Evolutionary conservation across 106 monocot genomes (phyloP).

Genomic region (Vanilla planifolia): DNA sequence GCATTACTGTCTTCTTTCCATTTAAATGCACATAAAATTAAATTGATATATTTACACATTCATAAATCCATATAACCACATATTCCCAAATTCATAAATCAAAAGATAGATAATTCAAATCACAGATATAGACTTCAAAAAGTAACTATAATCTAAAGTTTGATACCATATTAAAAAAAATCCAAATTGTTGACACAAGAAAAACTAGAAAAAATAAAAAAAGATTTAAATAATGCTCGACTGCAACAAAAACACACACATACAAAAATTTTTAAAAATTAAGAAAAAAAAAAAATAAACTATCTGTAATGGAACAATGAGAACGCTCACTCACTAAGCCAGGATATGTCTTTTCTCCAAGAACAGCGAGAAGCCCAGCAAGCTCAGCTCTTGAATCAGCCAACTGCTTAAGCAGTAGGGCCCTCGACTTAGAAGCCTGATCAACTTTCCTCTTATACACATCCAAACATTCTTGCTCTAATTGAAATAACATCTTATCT

Average conservation of each 20-base stretch:
- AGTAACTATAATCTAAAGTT: too few relatives aligned
- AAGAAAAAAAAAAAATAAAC: too few relatives aligned
- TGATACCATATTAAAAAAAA: too few relatives aligned
- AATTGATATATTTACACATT: neutral
- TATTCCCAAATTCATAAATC: too few relatives aligned
- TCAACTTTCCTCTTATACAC: constrained; percentile 90
- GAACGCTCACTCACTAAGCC: constrained; percentile 32
- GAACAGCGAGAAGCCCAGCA: constrained; percentile 50
- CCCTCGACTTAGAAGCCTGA: constrained; percentile 69
- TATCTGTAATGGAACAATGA: too few relatives aligned
- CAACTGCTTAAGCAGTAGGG: constrained; percentile 49
- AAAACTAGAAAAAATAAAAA: too few relatives aligned
- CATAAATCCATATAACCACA: neutral
- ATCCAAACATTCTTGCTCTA: constrained; percentile 81
- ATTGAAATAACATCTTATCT: constrained; percentile 68
- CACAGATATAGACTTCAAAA: too few relatives aligned
- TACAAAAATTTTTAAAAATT: too few relatives aligned
- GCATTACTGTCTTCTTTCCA: neutral
- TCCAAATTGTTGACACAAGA: too few relatives aligned
- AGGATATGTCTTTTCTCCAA: constrained; percentile 52
- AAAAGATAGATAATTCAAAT: too few relatives aligned
- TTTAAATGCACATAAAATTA: neutral
- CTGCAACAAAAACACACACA: too few relatives aligned
- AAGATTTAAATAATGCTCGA: too few relatives aligned
- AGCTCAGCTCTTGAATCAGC: constrained; percentile 56